Conservation (phyloP, 2,329 filamentous ascomycete genomes). For the Septoria linicola region DNA sequence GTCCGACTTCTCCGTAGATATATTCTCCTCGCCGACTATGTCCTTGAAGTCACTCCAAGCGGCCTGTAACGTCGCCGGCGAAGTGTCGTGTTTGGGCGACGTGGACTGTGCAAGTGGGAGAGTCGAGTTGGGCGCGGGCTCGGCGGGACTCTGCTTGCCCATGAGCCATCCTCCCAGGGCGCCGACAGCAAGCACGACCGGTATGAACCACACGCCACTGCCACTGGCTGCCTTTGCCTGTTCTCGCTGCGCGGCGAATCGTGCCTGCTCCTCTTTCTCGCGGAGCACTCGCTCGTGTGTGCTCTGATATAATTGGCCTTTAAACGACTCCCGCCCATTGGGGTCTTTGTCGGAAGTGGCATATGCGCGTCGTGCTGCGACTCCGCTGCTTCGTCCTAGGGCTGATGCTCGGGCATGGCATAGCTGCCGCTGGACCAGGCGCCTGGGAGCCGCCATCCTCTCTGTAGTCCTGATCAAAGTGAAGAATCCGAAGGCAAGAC, state of each 20-base stretch:
- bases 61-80: constrained; percentile 59
- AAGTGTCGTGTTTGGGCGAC: constrained; percentile 56
- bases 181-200: constrained; percentile 50
- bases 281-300: constrained; percentile 58
- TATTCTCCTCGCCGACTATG: constrained; percentile 62
- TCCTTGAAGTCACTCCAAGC: constrained; percentile 63
- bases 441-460: constrained; percentile 34
- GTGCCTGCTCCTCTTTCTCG: constrained; percentile 57
- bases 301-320: constrained; percentile 62
- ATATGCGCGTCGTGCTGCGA: constrained; percentile 36
- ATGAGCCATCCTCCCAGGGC: constrained; percentile 56
- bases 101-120: constrained; percentile 50
- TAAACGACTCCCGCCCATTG: constrained; percentile 51
- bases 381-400: constrained; percentile 10
- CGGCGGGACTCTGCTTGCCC: constrained; percentile 51
- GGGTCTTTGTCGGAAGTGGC: constrained; percentile 40
- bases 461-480: too few relatives aligned
- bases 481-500: too few relatives aligned
- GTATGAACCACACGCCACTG: constrained; percentile 34
- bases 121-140: constrained; percentile 54
- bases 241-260: constrained; percentile 45
- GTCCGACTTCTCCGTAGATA: constrained; percentile 58
- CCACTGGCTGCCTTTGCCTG: constrained; percentile 32
- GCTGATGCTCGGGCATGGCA: constrained; percentile 14
- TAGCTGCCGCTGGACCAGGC: constrained; percentile 24